These are phyloP conservation scores for Polytrichum commune DNA, from an alignment of 225 moss, liverwort and hornwort species.

Conservation along the genomic window DNA sequence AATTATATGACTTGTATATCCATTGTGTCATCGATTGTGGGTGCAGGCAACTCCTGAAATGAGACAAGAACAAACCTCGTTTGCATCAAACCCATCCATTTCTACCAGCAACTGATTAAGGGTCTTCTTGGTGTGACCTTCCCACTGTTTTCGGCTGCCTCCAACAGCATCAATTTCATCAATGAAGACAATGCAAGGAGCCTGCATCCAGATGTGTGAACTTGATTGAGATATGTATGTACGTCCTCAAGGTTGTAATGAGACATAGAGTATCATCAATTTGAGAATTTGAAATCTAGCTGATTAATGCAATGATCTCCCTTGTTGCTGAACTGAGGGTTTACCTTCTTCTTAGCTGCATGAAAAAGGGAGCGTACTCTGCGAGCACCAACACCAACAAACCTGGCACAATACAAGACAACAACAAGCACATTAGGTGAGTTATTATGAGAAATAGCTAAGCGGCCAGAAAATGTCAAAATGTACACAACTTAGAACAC, in stretches of 20 bases:
- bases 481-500: too few relatives aligned
- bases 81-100: constrained; percentile 99
- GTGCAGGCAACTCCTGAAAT: background rate
- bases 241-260: too few relatives aligned
- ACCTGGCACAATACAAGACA: constrained; percentile 47
- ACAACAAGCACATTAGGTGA: too few relatives aligned
- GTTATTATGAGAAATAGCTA: too few relatives aligned
- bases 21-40: background rate
- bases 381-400: constrained; percentile 99
- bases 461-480: too few relatives aligned
- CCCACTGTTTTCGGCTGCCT: constrained; percentile 99
- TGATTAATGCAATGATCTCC: background rate
- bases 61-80: constrained; percentile 58
- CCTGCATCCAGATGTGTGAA: constrained; percentile 43
- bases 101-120: constrained; percentile 96
- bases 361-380: constrained; percentile 95
- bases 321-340: background rate
- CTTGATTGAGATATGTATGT: background rate
- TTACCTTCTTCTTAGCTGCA: constrained; percentile 95
- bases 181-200: constrained; percentile 99
- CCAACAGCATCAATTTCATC: constrained; percentile 99
- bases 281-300: too few relatives aligned
- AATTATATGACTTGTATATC: background rate
- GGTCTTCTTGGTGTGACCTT: constrained; percentile 99
- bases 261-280: too few relatives aligned